Base-by-base conservation (phyloP, 2,329 filamentous ascomycete species). In the Helotiales sp. region DNA sequence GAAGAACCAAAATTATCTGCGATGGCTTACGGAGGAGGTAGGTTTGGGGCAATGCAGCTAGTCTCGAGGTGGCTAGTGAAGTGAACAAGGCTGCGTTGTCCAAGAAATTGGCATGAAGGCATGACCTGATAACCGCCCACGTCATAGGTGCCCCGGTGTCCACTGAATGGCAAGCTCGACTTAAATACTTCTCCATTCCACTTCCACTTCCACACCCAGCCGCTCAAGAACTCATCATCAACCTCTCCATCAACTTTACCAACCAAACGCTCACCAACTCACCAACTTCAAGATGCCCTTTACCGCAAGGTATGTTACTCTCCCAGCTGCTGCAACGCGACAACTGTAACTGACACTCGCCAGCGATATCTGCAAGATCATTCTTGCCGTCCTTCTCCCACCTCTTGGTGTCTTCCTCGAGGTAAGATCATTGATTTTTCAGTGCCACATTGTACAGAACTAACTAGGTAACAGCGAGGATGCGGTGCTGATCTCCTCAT, bases 361-460 rank as follows among this genome's bases (percentile, higher is more conserved):
- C 29, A 89, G 86, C 74, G 87, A 90, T 73, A 85, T 90, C 77
- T 86, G 86, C 84, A 90, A 90, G 79, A 88, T 90, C 81, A 83
- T 96, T 77, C 83, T 96, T 78, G 92, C 92, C 81, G 81, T 96
- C 81, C 79, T 96, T 79, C 85, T 96, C 65, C 92, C 92, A 57
- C 92, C 92, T 73, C 78, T 96, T 55, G 92, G 92, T 79, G 92
- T 96, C 74, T 95, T 96, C 84, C 89, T 96, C 67, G 92, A 96
- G 65, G 63, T 63, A 61, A 53, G 58, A 27, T 17, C 22, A 29
- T 19, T 31, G 22, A 51, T 47, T 36, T 29, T 40, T 12, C 4
- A 4, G 22, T 38, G 17, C 24, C 25, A 25, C 15, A 46, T 44
- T 42, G 38, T 24, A 34, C 31, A 15, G 2, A 22, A 50, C 54